Percentiles rank a stretch among this genome's conserved stretches.
phyloP scores from a whole-genome alignment of 495 filamentous ascomycete genomes.

The Podospora pseudoanserina region DNA sequence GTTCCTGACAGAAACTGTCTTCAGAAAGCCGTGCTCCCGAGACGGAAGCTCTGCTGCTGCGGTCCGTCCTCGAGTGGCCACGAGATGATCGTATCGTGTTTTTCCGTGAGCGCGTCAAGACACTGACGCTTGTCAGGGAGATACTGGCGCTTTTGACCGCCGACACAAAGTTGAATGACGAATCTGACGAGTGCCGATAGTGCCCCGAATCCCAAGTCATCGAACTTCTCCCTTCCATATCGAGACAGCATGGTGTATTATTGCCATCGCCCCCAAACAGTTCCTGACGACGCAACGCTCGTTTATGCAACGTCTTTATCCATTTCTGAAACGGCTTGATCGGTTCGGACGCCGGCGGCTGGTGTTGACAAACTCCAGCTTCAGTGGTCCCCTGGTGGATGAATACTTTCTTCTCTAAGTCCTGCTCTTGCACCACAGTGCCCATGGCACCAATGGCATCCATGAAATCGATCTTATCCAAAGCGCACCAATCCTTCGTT shows the following conservation, averaged over 20 bases:
- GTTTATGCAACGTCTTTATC: conserved; percentile 54
- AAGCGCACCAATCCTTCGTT: conserved; percentile 33
- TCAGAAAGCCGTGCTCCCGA: conserved; percentile 59
- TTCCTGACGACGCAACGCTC: conserved; percentile 41
- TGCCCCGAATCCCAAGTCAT: conserved; percentile 22
- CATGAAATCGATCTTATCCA: conserved; percentile 43
- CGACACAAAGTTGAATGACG: conserved; percentile 70
- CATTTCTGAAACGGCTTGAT: conserved; percentile 53
- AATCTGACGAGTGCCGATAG: conserved; percentile 58
- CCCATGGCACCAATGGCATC: conserved; percentile 30
- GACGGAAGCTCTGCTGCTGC: conserved; percentile 59
- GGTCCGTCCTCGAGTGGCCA: conserved; percentile 55
- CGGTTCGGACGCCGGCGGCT: conserved; percentile 13
- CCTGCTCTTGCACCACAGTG: conserved; percentile 27
- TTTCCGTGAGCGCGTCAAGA: conserved; percentile 56
- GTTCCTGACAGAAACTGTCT: conserved; percentile 58
- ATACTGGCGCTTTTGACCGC: conserved; percentile 73
- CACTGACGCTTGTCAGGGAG: conserved; percentile 66
- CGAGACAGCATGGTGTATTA: conserved; percentile 41
- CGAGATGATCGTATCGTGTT: conserved; percentile 50
- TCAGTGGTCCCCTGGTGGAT: conserved; percentile 19
- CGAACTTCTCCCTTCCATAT: conserved; percentile 27
- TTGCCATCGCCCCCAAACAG: conserved; percentile 25
- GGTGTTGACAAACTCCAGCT: conserved; percentile 17
- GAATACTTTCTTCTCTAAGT: conserved; percentile 27